Percentiles rank a stretch among this genome's conserved stretches.
Conservation (phyloP, 257 asterid species). For the Striga asiatica region DNA sequence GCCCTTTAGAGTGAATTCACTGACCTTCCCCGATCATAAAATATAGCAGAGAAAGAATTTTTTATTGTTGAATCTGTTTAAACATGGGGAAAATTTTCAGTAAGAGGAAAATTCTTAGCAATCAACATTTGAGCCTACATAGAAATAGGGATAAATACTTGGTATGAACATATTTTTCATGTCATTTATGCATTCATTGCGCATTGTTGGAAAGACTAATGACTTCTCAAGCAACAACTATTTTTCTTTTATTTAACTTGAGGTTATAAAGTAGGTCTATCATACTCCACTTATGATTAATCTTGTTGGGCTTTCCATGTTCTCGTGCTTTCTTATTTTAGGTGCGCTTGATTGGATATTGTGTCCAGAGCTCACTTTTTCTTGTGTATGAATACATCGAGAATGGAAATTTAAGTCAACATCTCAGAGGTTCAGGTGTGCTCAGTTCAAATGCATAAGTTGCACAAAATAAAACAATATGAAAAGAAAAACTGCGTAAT, state of each 20-base stretch:
- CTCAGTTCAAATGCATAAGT: constrained; percentile 10
- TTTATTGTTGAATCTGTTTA: background rate
- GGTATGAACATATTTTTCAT: background rate
- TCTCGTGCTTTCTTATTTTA: too few species aligned
- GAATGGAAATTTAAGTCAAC: constrained; percentile 85
- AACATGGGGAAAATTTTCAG: background rate
- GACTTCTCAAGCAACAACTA: background rate
- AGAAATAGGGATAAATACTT: background rate
- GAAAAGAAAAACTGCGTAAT: background rate
- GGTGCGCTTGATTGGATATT: constrained; percentile 96
- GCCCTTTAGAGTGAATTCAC: background rate
- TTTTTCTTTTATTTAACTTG: background rate
- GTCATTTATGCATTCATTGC: background rate
- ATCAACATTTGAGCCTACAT: background rate
- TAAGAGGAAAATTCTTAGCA: background rate
- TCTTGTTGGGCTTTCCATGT: constrained; percentile 10
- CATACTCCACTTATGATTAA: background rate
- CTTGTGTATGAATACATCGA: constrained; percentile 87
- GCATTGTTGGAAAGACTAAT: background rate
- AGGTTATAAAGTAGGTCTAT: too few species aligned
- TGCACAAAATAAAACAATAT: too few species aligned
- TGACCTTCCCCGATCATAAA: background rate
- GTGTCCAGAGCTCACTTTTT: constrained; percentile 92
- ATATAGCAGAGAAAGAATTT: background rate
- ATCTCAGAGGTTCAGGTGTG: constrained; percentile 74